Percentiles rank a stretch among this genome's conserved stretches.
phyloP scores from a whole-genome alignment of 371 early-diverging fungal species.

The Mucor plumbeus region DNA sequence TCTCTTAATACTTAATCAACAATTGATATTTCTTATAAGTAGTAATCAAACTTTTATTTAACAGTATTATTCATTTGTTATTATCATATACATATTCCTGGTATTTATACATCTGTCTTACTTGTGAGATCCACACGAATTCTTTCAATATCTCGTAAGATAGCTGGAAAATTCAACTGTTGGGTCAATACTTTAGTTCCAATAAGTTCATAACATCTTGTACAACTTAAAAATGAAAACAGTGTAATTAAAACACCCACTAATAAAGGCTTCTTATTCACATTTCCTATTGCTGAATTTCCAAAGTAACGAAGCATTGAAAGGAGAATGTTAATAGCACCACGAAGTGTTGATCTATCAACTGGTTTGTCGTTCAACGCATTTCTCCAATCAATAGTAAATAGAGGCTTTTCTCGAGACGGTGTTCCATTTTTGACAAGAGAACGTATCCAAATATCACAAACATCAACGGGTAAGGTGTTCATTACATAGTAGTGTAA shows the following conservation, averaged over 20 bases:
- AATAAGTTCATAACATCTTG: slow-evolving; percentile 34
- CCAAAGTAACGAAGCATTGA: slow-evolving; percentile 41
- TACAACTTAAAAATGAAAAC: slow-evolving; percentile 29
- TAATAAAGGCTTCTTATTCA: slow-evolving; percentile 34
- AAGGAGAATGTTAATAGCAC: slow-evolving; percentile 36
- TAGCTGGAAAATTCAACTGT: background rate
- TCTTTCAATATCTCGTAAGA: background rate
- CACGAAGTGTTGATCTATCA: slow-evolving; percentile 28
- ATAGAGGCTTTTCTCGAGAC: slow-evolving; percentile 19
- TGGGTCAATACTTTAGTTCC: slow-evolving; percentile 31
- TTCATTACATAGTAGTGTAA: slow-evolving; percentile 30
- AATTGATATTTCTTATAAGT: too few species aligned
- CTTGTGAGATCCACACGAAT: background rate
- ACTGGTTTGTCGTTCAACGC: slow-evolving; percentile 24
- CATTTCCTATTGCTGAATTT: slow-evolving; percentile 29
- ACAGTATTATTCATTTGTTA: background rate
- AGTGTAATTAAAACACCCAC: slow-evolving; percentile 40
- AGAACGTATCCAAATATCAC: slow-evolving; percentile 30
- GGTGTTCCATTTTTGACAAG: slow-evolving; percentile 32
- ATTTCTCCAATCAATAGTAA: slow-evolving; percentile 37
- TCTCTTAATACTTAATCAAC: too few species aligned
- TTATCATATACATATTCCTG: background rate
- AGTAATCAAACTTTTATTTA: too few species aligned
- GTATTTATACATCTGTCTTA: background rate
- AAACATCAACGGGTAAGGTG: slow-evolving; percentile 28